Evolutionary conservation across 202 grass and related monocot genomes (phyloP), one percentile per base, ranked within the genome.

Genomic region (Schoenoplectus triqueter): DNA sequence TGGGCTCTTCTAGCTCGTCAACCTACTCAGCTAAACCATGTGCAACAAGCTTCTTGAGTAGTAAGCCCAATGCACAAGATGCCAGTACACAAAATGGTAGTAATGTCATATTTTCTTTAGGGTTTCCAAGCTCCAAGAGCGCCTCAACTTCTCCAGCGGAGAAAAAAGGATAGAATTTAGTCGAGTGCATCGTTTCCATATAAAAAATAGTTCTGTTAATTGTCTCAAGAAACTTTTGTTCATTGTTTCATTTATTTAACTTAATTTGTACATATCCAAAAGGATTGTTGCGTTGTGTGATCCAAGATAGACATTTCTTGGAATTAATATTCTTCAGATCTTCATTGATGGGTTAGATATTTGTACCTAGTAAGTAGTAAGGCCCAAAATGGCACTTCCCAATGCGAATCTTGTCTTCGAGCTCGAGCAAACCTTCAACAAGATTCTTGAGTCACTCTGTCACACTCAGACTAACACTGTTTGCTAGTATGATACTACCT

Each of bases 61-160:
- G 55, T 73, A 11, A 80, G 73, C n/a, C 77, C 0, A 68, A 9
- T 0, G 78, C 66, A 75, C 67, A 68, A 67, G 72, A 59, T 11
- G 80, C 86, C 1, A 91, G 14, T 73, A 69, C 51, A 17, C 86
- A 88, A 66, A 79, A 82, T 74, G 87, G 83, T n/a, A 89, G 65
- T 31, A 60, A 69, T 52, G 59, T 81, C 82, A 31, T 78, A 69
- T 91, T 94, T 85, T 82, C 89, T 3, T 69, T 86, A 50, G 86
- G 82, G 55, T 45, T 90, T 62, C 82, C 90, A 54, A 80, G 84
- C 60, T 69, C 92, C 55, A 80, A 85, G 57, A 90, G 92, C 20
- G 64, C 88, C 2, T 91, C 95, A 2, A 64, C 82, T 39, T 87
- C 89, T 81, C 86, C 90, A 3, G 83, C 84, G 70, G 71, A 91